Evolutionary conservation across 306 rosid species (phyloP), one percentile per base, ranked within the genome.

Genomic region (Quercus dentata): DNA sequence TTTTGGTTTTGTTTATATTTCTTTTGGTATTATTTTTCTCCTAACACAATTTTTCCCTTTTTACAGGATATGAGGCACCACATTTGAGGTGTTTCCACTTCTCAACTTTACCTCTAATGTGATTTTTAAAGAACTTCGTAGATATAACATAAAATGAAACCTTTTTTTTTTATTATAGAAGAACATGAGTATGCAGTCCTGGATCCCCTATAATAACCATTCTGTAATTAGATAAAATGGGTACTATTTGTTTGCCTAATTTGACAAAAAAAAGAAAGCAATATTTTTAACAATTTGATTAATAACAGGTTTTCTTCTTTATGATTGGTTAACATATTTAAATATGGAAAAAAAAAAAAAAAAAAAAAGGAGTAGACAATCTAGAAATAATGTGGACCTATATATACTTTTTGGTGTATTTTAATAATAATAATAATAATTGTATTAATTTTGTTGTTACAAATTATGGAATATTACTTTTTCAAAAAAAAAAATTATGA

Each of bases 31-130:
- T 49, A 12, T 12, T 12, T 49, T 49, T 49, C 14, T 49, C 1
- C 54, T 49, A 41, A 41, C 15, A 49, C 54, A 12, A 49, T 49
- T 49, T 12, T 49, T 5, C 4, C 19, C 5, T 6, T 7, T 25
- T 80, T 69, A 69, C 57, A 80, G 84, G 84, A 30, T 80, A 74
- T 69, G 79, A 80, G 68, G 84, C 84, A 25, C 79, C 84, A 3
- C 71, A 80, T 51, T 55, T 80, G 23, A 80, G 84, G 84, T 80
- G 58, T 80, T 33, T 9, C 74, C 31, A 14, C 52, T 56, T 56
- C 13, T 55, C 27, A 33, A 33, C 68, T 5, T 44, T 41, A 10
- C 46, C 46, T 41, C 2, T 2, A 30, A 41, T 41, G 46, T 41
- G 46, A 41, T 41, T 41, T 41, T 41, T 41, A 2, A 41, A 6